These are phyloP conservation scores for Pseudopithomyces chartarum DNA, from an alignment of 2,329 filamentous ascomycete genomes.

Conservation along the genomic window DNA sequence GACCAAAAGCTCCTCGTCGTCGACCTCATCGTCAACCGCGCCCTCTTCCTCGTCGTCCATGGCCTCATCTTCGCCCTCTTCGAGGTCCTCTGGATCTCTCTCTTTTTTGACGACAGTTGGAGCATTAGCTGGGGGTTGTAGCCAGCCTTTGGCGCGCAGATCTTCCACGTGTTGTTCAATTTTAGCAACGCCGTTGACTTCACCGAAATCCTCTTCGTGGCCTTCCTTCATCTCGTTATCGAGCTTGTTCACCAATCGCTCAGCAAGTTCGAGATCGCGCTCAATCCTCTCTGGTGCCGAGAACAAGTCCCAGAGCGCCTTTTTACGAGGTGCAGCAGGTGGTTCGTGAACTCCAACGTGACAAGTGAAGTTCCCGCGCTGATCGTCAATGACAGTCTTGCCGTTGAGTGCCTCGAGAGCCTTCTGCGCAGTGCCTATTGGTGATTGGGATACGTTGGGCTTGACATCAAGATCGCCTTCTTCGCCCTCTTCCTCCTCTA, in stretches of 20 bases:
- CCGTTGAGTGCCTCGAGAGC: conserved; percentile 94
- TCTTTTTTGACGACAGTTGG: conserved; percentile 62
- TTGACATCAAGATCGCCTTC: conserved; percentile 63
- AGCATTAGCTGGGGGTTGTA: conserved; percentile 68
- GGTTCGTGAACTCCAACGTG: conserved; percentile 96
- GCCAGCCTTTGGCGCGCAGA: conserved; percentile 73
- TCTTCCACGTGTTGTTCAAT: conserved; percentile 88
- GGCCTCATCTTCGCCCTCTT: conserved; percentile 73
- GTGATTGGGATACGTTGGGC: conserved; percentile 45
- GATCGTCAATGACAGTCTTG: conserved; percentile 94
- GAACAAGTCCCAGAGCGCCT: conserved; percentile 95
- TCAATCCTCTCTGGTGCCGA: conserved; percentile 92
- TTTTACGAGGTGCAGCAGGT: conserved; percentile 83
- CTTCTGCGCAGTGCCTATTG: conserved; percentile 71
- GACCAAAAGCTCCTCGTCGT: conserved; percentile 84
- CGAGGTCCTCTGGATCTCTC: conserved; percentile 66
- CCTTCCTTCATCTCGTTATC: conserved; percentile 81
- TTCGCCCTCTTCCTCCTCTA: conserved; percentile 65
- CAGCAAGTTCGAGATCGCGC: conserved; percentile 83
- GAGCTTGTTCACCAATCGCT: conserved; percentile 80
- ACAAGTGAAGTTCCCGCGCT: conserved; percentile 93
- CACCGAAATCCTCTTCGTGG: conserved; percentile 50
- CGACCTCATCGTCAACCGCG: conserved; percentile 74
- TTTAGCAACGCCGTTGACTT: conserved; percentile 70
- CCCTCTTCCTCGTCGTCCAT: conserved; percentile 69